These are phyloP conservation scores for Leccinum incarnatum DNA, from an alignment of 768 basidiomycete species.

Conservation along the genomic window DNA sequence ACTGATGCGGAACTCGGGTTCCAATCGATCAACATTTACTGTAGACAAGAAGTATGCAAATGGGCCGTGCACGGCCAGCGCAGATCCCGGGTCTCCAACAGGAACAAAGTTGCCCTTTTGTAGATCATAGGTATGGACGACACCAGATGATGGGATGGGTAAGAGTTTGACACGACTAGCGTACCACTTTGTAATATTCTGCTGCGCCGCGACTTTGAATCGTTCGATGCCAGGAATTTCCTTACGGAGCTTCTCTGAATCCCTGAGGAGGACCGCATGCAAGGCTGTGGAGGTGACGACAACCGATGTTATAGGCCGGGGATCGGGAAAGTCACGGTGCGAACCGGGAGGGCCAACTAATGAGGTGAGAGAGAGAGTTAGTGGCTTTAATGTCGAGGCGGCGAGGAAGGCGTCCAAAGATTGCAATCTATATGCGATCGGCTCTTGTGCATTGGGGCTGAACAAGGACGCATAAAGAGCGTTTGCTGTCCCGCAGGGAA, in stretches of 20 bases:
- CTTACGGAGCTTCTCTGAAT: constrained; percentile 73
- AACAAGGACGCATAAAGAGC: constrained; percentile 82
- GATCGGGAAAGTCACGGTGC: constrained; percentile 8
- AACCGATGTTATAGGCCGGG: constrained; percentile 47
- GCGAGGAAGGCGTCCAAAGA: constrained; percentile 54
- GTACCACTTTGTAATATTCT: constrained; percentile 76
- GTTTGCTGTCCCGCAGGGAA: constrained; percentile 91
- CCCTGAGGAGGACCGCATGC: constrained; percentile 80
- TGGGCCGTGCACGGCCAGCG: constrained; percentile 63
- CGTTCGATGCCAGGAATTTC: constrained; percentile 75
- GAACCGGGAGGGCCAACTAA: constrained; percentile 34
- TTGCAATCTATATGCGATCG: constrained; percentile 45
- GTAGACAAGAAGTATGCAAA: constrained; percentile 86
- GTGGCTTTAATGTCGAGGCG: constrained; percentile 35
- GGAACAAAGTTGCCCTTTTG: constrained; percentile 44
- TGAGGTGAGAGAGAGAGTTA: constrained; percentile 56
- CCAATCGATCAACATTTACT: constrained; percentile 82
- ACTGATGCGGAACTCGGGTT: constrained; percentile 75
- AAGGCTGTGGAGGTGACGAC: constrained; percentile 86
- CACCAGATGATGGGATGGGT: constrained; percentile 38
- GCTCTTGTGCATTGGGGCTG: constrained; percentile 39
- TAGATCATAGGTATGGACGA: constrained; percentile 64
- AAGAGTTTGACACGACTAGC: constrained; percentile 54
- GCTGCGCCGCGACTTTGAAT: constrained; percentile 80
- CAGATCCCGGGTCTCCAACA: constrained; percentile 35